Evolutionary conservation across 2,329 filamentous ascomycete species (phyloP), one percentile per base, ranked within the genome.

Genomic region (Beauveria sp.): DNA sequence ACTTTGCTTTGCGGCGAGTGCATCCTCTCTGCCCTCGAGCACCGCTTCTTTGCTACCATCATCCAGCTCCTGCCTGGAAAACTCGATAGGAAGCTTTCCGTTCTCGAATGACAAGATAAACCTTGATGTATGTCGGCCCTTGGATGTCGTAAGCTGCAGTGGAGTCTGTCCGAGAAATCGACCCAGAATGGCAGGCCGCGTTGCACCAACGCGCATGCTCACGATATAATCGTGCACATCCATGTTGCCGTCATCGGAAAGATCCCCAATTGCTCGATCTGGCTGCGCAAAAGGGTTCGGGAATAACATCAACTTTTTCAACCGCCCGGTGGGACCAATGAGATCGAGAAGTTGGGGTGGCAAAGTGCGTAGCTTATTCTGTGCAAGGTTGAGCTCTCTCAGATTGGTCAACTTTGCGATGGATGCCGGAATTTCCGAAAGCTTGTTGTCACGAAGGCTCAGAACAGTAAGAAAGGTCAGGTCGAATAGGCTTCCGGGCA

Each of bases 321-420:
- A 74, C 22, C 76, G 78, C 51, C 75, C 71, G 0, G 72, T 68
- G 10, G 71, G 68, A 37, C 74, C 71, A 22, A 89, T 70, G 2
- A 90, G 75, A 26, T 80, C 71, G 1, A 90, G 75, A 1, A 90
- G 73, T 67, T 89, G 86, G 59, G 77, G 81, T 0, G 88, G 88
- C 1, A 91, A 76, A 63, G 76, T 81, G 7, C 76, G 77, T 12
- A 91, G 74, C 5, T 74, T 72, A 63, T 90, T 91, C 58, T 87
- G 81, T 1, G 85, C 83, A 9, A 91, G 66, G 65, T 90, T 90
- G 44, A 91, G 79, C 55, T 84, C 79, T 55, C 76, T 74, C 4
- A 91, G 77, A 62, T 84, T 85, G 5, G 69, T 70, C 7, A 91
- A 76, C 37, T 81, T 80, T 24, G 75, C 76, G 54, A 91, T 84